Conservation (phyloP, 2,329 filamentous ascomycete species). For the Diaporthe humulicola region DNA sequence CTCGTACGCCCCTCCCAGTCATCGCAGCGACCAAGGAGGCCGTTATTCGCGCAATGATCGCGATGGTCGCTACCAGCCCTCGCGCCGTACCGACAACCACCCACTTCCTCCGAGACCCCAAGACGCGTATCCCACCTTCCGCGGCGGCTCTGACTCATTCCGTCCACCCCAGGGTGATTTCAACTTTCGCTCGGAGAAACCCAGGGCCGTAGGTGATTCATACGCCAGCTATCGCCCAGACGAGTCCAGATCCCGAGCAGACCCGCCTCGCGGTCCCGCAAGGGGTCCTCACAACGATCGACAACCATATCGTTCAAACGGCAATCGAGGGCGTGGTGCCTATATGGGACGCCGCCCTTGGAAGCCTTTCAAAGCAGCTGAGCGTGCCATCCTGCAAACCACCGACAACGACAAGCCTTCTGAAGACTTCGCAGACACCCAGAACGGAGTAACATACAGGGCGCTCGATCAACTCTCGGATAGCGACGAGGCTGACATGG, state of each 20-base stretch:
- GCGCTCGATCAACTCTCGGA: constrained; percentile 71
- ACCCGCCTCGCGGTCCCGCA: constrained; percentile 35
- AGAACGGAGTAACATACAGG: constrained; percentile 64
- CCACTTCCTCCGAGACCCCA: constrained; percentile 31
- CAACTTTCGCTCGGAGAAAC: constrained; percentile 67
- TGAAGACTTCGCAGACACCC: constrained; percentile 60
- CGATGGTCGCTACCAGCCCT: constrained; percentile 38
- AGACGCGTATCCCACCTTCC: constrained; percentile 16
- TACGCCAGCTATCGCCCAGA: constrained; percentile 51
- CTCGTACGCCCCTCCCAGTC: constrained; percentile 24
- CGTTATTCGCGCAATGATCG: constrained; percentile 32
- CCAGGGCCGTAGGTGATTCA: constrained; percentile 59
- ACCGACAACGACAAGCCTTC: constrained; percentile 57
- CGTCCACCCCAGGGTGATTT: constrained; percentile 64
- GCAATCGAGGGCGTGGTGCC: constrained; percentile 29
- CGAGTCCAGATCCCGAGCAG: constrained; percentile 36
- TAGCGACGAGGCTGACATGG: constrained; percentile 75
- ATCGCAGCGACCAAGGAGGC: constrained; percentile 34
- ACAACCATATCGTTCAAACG: not conserved
- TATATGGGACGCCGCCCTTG: constrained; percentile 29
- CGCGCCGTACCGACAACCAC: constrained; percentile 26
- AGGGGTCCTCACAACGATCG: constrained; percentile 18
- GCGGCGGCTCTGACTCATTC: constrained; percentile 41
- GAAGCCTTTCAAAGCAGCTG: constrained; percentile 54
- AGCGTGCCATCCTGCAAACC: constrained; percentile 64